These are phyloP conservation scores for Vaccinium darrowii DNA, from an alignment of 148 eudicot genomes.

Conservation along the genomic window DNA sequence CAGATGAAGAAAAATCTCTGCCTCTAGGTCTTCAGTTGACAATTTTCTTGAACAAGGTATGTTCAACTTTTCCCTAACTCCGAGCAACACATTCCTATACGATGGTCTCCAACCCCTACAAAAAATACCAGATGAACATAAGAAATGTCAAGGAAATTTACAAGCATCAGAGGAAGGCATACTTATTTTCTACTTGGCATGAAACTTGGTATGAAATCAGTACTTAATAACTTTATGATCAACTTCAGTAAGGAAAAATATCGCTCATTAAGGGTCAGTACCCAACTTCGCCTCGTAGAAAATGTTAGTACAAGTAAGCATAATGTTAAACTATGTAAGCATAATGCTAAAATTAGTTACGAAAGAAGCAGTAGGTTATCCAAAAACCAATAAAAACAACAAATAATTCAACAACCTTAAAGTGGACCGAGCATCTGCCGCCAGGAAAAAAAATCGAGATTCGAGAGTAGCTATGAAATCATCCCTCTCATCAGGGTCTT, in stretches of 20 bases:
- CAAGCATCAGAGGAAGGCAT: constrained; percentile 5
- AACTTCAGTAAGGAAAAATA: constrained; percentile 2
- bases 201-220: not conserved
- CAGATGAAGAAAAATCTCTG: constrained; percentile 82
- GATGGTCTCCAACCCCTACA: constrained; percentile 95
- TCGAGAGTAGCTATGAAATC: constrained; percentile 63
- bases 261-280: not conserved
- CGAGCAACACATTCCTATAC: constrained; percentile 82
- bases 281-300: not conserved
- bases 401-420: constrained; percentile 53
- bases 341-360: not conserved
- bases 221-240: constrained; percentile 1
- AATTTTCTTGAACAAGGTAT: constrained; percentile 77
- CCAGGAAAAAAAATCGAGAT: constrained; percentile 83
- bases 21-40: constrained; percentile 78
- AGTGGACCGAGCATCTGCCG: constrained; percentile 94
- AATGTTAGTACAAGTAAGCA: not conserved
- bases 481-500: constrained; percentile 74
- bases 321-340: not conserved
- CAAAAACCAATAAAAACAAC: not conserved
- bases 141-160: not conserved
- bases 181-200: not conserved
- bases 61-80: constrained; percentile 65
- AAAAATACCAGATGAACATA: constrained; percentile 15
- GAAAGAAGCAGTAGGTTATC: not conserved